Base-by-base conservation (phyloP, 176 grass and related monocot genomes). In the Metroxylon sagu region DNA sequence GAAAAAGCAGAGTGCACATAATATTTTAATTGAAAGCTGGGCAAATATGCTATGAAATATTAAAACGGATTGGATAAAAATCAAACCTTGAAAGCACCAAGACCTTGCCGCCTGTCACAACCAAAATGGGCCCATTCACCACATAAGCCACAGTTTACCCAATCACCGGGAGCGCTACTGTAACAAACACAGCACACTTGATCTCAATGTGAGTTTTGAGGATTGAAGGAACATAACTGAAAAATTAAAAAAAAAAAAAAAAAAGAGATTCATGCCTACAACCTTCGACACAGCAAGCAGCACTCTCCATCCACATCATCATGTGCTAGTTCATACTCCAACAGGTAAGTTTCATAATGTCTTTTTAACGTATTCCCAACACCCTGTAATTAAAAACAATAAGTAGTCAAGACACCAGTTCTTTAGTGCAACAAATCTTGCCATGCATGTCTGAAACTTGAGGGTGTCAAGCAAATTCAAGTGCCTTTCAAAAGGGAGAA, bases 51-150 rank as follows among this genome's bases (percentile, higher is more conserved):
- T 43, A 43, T 43, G 35, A 43, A 43, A 43, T 43, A 14, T 10
- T 12, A 43, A 43, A 43, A 3, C 1, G 2, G 35, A 43, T 43
- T 43, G 8, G 35, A 43, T 19, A 14, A 48, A 4, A 23, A 60
- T 60, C 56, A 16, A 55, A 86, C 87, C 82, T 90, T 90, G 51
- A 90, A 90, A 56, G 76, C 64, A 59, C 79, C 82, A 51, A 90
- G 73, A 60, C 79, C 79, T 72, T 82, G 82, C 56, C 87, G 79
- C 68, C 52, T 83, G 64, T 90, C 87, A 31, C 87, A 90, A 21
- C 87, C 87, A 16, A 90, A 83, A 66, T 86, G 87, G 14, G 79
- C 87, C 87, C 82, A 90, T 49, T 83, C 87, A 62, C 87, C 76
- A 26, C 87, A 90, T 35, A 83, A 70, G 0, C 87, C 87, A 71